phyloP scores from a whole-genome alignment of 2,329 filamentous ascomycete genomes.

The Exophiala sp. region DNA sequence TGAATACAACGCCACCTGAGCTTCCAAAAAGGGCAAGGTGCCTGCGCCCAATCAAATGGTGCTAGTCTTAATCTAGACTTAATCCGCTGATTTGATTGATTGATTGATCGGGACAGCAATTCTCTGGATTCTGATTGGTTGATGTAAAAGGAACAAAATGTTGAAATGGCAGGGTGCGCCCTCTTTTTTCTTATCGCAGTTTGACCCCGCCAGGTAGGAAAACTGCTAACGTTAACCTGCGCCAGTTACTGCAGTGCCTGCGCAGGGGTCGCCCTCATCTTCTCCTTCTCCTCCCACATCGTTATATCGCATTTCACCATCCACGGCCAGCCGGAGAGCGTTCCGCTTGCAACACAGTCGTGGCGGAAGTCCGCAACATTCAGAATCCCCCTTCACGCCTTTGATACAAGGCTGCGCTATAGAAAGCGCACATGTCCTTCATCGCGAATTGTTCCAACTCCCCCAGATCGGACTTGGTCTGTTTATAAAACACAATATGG shows the following conservation, averaged over 20 bases:
- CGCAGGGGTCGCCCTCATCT: neutral
- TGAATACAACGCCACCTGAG: too few species aligned
- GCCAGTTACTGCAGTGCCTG: too few species aligned
- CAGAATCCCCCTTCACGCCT: neutral
- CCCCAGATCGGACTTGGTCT: constrained; percentile 22
- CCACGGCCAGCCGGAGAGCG: neutral
- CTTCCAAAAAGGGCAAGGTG: neutral
- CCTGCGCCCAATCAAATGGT: neutral
- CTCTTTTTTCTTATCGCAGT: neutral
- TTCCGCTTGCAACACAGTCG: neutral
- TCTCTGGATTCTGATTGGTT: neutral
- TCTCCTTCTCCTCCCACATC: neutral
- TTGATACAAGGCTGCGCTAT: constrained; percentile 19
- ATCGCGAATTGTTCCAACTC: constrained; percentile 6
- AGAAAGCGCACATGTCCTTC: constrained; percentile 23
- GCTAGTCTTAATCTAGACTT: too few species aligned
- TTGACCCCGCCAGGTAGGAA: neutral
- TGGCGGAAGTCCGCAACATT: neutral
- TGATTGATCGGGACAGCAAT: neutral
- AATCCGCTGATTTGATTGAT: neutral
- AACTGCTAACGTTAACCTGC: too few species aligned
- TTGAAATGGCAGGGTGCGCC: neutral
- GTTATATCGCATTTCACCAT: neutral
- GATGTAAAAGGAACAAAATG: neutral
- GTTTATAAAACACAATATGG: constrained; percentile 20